phyloP scores from a whole-genome alignment of 2,329 filamentous ascomycete species.

The Xylariaceae sp. region DNA sequence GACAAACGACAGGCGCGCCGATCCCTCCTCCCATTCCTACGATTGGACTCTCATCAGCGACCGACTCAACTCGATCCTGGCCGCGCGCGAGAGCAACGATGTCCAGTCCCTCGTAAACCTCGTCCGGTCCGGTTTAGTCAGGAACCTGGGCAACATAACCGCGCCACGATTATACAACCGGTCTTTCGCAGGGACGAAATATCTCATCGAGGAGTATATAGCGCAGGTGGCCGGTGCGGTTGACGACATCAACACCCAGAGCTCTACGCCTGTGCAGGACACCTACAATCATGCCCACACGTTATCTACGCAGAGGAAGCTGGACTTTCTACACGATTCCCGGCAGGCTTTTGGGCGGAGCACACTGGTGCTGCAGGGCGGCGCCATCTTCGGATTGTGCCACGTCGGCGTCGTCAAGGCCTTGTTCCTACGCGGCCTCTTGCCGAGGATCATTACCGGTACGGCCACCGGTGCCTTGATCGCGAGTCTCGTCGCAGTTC shows the following conservation, averaged over 20 bases:
- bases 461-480: slow-evolving; percentile 88
- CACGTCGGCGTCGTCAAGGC: slow-evolving; percentile 89
- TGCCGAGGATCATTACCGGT: slow-evolving; percentile 87
- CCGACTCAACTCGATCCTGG: slow-evolving; percentile 64
- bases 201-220: slow-evolving; percentile 86
- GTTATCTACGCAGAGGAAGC: slow-evolving; percentile 69
- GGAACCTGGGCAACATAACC: slow-evolving; percentile 89
- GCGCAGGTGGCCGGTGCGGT: slow-evolving; percentile 77
- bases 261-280: slow-evolving; percentile 18
- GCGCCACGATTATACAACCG: slow-evolving; percentile 75
- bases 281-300: slow-evolving; percentile 22
- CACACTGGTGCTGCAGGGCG: slow-evolving; percentile 80
- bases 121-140: slow-evolving; percentile 70
- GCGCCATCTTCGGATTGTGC: slow-evolving; percentile 85
- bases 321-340: slow-evolving; percentile 82
- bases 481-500: slow-evolving; percentile 79
- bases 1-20: slow-evolving; percentile 86
- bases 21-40: slow-evolving; percentile 74
- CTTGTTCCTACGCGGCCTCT: slow-evolving; percentile 69
- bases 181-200: slow-evolving; percentile 83
- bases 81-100: slow-evolving; percentile 65
- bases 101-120: slow-evolving; percentile 71
- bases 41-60: slow-evolving; percentile 80
- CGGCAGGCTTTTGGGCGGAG: slow-evolving; percentile 83
- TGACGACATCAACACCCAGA: slow-evolving; percentile 60